Evolutionary conservation across 768 basidiomycete species (phyloP), one percentile per base, ranked within the genome.

Genomic region (Hygrocybe coccinea): DNA sequence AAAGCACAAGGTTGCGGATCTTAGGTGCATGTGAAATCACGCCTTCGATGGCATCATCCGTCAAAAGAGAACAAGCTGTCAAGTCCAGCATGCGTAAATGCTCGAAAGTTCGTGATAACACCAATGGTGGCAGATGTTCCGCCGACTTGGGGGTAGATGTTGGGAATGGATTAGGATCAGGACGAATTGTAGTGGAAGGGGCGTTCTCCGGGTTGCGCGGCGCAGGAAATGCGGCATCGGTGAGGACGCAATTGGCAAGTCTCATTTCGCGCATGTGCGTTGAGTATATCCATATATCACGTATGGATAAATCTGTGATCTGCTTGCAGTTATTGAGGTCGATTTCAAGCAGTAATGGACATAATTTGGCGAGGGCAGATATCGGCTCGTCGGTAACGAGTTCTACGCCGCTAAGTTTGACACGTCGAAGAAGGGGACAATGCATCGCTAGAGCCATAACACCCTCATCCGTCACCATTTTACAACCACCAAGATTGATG

Each of bases 21-120:
- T 86, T 88, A 11, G 89, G 86, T 36, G 89, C 87, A 64, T 86
- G 85, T 14, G 79, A 76, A 59, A 94, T 78, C 62, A 97, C 85
- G 56, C 91, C 89, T 54, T 88, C 89, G 41, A 97, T 74, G 7
- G 90, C 88, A 50, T 82, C 78, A 67, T 97, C 95, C 25, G 89
- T 91, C 57, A 98, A 73, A 37, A 79, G 79, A 0, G 81, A 72
- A 65, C 94, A 95, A 1, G 85, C 86, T 1, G 97, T 97, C 36
- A 99, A 74, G 71, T 99, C 97, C 44, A 98, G 79, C 82, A 93
- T 88, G 38, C 97, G 85, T 44, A 99, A 77, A 63, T 94, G 87
- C 51, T 95, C 92, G 66, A 92, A 84, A 0, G 80, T 67, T 22
- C 78, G 78, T 38, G 78, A 70, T 46, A 89, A 71, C 48, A 84